Conservation (phyloP, 176 grass and related monocot species). For the Lolium multiflorum region DNA sequence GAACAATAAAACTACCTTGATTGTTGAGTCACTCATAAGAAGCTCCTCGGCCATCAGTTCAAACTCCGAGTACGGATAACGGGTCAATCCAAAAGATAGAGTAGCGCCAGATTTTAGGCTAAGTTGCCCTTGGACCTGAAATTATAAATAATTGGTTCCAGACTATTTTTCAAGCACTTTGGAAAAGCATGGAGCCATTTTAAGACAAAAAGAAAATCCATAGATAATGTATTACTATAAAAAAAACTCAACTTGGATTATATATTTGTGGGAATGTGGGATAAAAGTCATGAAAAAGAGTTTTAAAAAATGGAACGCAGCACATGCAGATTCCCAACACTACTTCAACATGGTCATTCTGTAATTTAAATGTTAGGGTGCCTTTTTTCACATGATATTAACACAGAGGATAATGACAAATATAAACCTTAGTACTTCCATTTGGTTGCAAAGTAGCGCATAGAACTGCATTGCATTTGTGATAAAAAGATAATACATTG, state of each 20-base stretch:
- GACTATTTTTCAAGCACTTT: conserved; percentile 33
- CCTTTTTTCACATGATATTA: conserved; percentile 24
- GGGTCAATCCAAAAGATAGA: conserved; percentile 89
- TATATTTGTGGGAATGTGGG: background rate
- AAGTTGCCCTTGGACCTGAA: conserved; percentile 97
- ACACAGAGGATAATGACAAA: conserved; percentile 1
- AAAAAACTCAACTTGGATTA: conserved; percentile 13
- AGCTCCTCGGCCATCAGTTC: conserved; percentile 99
- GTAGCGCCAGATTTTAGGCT: conserved; percentile 81
- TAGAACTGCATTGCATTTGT: background rate
- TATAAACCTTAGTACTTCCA: background rate
- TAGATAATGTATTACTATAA: conserved; percentile 19
- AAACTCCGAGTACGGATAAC: conserved; percentile 96
- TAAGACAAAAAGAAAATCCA: conserved; percentile 30
- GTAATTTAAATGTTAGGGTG: conserved; percentile 25
- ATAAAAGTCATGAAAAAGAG: background rate
- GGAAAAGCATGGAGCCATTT: background rate
- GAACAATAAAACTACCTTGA: conserved; percentile 69
- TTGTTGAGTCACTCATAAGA: conserved; percentile 98
- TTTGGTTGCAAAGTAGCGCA: conserved; percentile 23
- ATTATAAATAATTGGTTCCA: conserved; percentile 42
- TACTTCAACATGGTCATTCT: conserved; percentile 17
- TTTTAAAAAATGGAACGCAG: background rate
- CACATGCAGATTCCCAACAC: background rate
- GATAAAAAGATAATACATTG: background rate